Evolutionary conservation across 1,284 basidiomycete genomes (phyloP).

Genomic region (Marasmius sp.): DNA sequence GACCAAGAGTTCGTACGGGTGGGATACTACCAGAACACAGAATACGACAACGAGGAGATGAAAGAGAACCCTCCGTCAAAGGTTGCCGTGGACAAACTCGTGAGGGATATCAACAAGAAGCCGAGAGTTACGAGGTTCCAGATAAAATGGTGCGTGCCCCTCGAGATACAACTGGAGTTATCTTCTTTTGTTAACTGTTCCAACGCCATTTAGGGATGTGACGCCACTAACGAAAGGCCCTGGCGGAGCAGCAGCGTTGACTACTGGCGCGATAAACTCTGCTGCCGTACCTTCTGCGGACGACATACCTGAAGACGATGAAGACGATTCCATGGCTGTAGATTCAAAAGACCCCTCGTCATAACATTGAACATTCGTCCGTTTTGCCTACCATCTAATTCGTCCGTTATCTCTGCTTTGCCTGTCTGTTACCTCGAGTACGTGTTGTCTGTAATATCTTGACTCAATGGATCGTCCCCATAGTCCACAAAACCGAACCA

Average conservation of each 20-base stretch:
- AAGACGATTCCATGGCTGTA: neutral
- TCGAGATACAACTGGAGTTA: neutral
- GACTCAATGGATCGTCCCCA: no score
- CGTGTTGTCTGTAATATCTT: no score
- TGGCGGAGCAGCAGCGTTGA: constrained; percentile 47
- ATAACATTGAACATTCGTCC: neutral
- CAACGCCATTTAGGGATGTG: constrained; percentile 58
- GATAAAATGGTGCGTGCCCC: constrained; percentile 70
- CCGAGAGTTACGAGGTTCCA: constrained; percentile 92
- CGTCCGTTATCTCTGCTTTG: neutral
- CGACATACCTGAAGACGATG: constrained; percentile 46
- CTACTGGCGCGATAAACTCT: constrained; percentile 61
- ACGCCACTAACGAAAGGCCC: constrained; percentile 34
- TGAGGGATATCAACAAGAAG: constrained; percentile 89
- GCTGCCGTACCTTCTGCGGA: constrained; percentile 80
- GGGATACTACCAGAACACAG: constrained; percentile 99
- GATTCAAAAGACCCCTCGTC: neutral
- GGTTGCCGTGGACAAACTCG: constrained; percentile 78
- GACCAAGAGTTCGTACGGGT: constrained; percentile 99
- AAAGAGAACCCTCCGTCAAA: constrained; percentile 68
- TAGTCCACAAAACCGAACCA: no score
- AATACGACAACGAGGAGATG: constrained; percentile 94
- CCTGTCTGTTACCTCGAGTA: no score
- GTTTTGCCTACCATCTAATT: neutral
- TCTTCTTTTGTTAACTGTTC: constrained; percentile 1